A percentile compares a stretch with the other conserved stretches of the same genome.
Evolutionary conservation across 148 eudicot species (phyloP).

Genomic region (Salicornia ramosissima): DNA sequence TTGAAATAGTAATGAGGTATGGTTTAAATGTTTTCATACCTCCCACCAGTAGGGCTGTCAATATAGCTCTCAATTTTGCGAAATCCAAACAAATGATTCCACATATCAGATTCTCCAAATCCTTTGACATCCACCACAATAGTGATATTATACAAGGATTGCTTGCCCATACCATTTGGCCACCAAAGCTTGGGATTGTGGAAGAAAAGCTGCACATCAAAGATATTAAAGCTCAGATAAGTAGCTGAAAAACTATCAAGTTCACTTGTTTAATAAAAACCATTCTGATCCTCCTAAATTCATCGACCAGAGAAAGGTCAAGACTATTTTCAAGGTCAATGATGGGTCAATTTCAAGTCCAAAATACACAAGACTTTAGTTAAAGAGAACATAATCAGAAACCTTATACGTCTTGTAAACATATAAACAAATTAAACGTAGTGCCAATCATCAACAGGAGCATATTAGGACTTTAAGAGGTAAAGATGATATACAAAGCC

Average conservation of each 20-base stretch:
- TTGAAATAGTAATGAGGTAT: conserved; percentile 3
- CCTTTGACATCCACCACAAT: conserved; percentile 68
- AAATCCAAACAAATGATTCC: conserved; percentile 81
- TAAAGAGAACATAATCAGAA: background rate
- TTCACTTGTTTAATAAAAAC: background rate
- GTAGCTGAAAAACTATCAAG: conserved; percentile 7
- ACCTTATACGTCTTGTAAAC: background rate
- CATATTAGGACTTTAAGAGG: background rate
- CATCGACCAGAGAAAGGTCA: conserved; percentile 1
- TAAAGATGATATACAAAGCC: background rate
- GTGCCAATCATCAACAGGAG: background rate
- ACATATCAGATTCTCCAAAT: conserved; percentile 79
- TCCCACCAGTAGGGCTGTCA: conserved; percentile 84
- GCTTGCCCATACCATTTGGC: conserved; percentile 99
- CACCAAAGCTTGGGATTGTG: conserved; percentile 95
- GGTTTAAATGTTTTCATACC: conserved; percentile 40
- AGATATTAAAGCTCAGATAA: conserved; percentile 9
- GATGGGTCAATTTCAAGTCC: background rate
- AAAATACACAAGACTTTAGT: background rate
- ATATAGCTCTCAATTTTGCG: conserved; percentile 85
- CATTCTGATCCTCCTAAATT: background rate
- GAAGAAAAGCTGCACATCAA: conserved; percentile 64
- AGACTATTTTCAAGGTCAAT: background rate
- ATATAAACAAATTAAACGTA: background rate
- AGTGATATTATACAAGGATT: conserved; percentile 68